These are phyloP conservation scores for Linanthus parryae DNA, from an alignment of 148 eudicot genomes.

Conservation along the genomic window DNA sequence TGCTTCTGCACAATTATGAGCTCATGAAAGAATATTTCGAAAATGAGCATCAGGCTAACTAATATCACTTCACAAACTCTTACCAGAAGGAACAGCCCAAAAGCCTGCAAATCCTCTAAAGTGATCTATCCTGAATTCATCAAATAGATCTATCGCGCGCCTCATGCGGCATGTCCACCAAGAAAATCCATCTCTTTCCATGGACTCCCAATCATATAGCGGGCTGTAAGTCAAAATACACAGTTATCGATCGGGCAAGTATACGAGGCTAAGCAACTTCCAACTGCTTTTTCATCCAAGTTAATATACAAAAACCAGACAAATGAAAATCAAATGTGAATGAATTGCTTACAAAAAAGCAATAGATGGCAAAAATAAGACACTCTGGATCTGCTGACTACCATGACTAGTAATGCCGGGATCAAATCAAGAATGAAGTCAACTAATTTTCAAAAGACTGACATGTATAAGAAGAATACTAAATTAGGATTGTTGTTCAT, in stretches of 20 bases:
- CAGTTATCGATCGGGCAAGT: background rate
- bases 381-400: no score
- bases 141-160: conserved; percentile 78
- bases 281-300: no score
- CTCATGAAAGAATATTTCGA: background rate
- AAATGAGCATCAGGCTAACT: background rate
- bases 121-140: conserved; percentile 97
- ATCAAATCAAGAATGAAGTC: no score
- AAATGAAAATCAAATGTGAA: no score
- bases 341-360: no score
- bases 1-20: conserved; percentile 52
- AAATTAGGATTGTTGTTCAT: no score
- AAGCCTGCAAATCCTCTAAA: conserved; percentile 97
- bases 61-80: conserved; percentile 11
- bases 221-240: conserved; percentile 51
- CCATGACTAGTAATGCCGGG: no score
- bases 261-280: background rate
- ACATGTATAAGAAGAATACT: no score
- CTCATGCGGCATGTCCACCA: conserved; percentile 87
- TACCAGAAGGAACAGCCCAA: conserved; percentile 99
- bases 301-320: no score
- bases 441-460: no score
- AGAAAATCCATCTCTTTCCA: conserved; percentile 83
- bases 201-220: conserved; percentile 85
- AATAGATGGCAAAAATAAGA: no score